Conservation (phyloP, 2,329 filamentous ascomycete species). For the Botrytis porri region DNA sequence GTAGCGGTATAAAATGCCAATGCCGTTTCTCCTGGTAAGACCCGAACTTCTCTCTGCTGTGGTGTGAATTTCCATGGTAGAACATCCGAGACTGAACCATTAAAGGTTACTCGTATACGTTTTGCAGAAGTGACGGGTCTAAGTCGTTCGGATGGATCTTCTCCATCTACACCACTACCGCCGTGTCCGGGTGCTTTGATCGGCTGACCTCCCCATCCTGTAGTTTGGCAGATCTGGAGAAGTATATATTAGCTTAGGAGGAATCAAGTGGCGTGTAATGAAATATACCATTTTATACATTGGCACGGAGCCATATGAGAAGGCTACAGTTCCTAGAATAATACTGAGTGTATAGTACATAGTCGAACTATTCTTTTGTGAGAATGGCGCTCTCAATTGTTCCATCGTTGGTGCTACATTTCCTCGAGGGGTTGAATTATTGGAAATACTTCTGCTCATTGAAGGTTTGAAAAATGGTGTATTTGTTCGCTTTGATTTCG, state of each 20-base stretch:
- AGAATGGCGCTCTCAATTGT: conserved; percentile 61
- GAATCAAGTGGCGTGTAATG: not conserved
- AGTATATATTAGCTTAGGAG: conserved; percentile 18
- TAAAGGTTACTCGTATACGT: conserved; percentile 93
- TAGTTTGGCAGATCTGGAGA: conserved; percentile 73
- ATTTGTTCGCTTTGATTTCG: conserved; percentile 20
- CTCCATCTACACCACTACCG: conserved; percentile 48
- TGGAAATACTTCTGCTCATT: conserved; percentile 28
- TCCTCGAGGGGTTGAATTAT: conserved; percentile 32
- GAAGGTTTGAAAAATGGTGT: conserved; percentile 32
- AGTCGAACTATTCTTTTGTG: conserved; percentile 64
- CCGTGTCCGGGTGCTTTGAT: conserved; percentile 74
- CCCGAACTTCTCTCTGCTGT: conserved; percentile 93
- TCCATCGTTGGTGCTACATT: conserved; percentile 56
- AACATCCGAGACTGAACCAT: conserved; percentile 89
- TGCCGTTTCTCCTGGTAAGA: conserved; percentile 93
- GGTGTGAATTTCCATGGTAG: conserved; percentile 97
- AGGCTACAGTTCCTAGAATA: conserved; percentile 74
- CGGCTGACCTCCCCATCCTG: conserved; percentile 89
- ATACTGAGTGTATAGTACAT: conserved; percentile 74
- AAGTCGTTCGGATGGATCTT: conserved; percentile 72
- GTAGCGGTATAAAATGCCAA: conserved; percentile 97
- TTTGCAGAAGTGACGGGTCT: conserved; percentile 76
- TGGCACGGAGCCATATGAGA: conserved; percentile 81
- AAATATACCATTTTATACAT: conserved; percentile 76